phyloP scores from a whole-genome alignment of 2,329 filamentous ascomycete species.

The Sporothrix brunneoviolacea region DNA sequence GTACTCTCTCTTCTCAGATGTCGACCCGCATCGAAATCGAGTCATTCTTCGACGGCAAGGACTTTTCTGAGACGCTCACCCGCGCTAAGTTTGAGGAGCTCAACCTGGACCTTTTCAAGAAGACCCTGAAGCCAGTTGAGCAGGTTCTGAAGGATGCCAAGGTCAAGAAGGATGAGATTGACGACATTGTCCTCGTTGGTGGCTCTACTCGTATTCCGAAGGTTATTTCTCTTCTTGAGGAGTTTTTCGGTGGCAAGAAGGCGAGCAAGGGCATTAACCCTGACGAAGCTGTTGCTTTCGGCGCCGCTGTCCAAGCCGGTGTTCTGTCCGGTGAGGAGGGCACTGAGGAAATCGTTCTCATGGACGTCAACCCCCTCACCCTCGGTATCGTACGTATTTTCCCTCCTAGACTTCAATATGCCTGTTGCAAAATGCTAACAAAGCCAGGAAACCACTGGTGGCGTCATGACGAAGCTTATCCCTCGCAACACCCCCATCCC shows the following conservation, averaged over 20 bases:
- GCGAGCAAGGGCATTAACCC: slow-evolving; percentile 99
- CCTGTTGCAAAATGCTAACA: too few relatives aligned
- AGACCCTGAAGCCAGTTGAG: slow-evolving; percentile 96
- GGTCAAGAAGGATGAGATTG: slow-evolving; percentile 88
- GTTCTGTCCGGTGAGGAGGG: slow-evolving; percentile 83
- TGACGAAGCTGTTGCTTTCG: slow-evolving; percentile 96
- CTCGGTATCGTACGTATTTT: too few relatives aligned
- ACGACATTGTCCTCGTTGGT: slow-evolving; percentile 96
- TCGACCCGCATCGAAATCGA: slow-evolving; percentile 94
- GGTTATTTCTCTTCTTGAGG: slow-evolving; percentile 89
- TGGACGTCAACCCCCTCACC: slow-evolving; percentile 95
- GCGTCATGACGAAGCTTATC: slow-evolving; percentile 96
- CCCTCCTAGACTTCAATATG: too few relatives aligned
- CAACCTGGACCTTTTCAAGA: slow-evolving; percentile 99
- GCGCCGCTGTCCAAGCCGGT: slow-evolving; percentile 95
- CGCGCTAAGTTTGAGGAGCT: slow-evolving; percentile 99
- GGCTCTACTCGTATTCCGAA: slow-evolving; percentile 99
- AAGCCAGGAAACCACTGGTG: slow-evolving; percentile 96
- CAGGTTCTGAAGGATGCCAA: slow-evolving; percentile 98
- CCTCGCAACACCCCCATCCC: slow-evolving; percentile 91
- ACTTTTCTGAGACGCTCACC: slow-evolving; percentile 97
- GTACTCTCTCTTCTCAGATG: slow-evolving; percentile 91
- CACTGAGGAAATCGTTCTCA: slow-evolving; percentile 75
- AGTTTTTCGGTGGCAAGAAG: slow-evolving; percentile 94
- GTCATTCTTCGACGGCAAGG: slow-evolving; percentile 90